These are phyloP conservation scores for Lepiota venenata DNA, from an alignment of 768 basidiomycete species.

Conservation along the genomic window DNA sequence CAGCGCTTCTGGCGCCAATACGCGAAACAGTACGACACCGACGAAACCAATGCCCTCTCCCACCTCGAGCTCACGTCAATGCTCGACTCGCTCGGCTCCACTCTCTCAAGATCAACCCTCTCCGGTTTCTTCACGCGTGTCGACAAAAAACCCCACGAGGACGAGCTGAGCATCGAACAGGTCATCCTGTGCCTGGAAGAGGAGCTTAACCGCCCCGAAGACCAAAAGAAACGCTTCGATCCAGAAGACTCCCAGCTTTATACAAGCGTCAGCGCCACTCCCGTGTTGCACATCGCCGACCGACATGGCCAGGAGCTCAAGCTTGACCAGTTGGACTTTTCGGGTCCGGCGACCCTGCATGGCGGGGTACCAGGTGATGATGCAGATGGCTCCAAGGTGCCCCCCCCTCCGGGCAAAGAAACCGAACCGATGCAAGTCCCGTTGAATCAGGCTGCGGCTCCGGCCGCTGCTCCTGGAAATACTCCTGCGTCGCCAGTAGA, in stretches of 20 bases:
- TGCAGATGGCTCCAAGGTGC: conserved; percentile 9
- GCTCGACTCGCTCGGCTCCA: conserved; percentile 96
- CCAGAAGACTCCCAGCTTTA: conserved; percentile 42
- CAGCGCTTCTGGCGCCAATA: conserved; percentile 91
- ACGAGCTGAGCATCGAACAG: conserved; percentile 76
- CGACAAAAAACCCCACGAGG: conserved; percentile 58
- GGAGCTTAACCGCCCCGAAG: conserved; percentile 70
- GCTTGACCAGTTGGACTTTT: conserved; percentile 53
- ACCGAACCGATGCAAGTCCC: conserved; percentile 50
- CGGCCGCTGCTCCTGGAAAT: conserved; percentile 5
- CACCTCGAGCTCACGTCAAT: conserved; percentile 89
- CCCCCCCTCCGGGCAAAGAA: conserved; percentile 14
- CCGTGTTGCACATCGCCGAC: conserved; percentile 40
- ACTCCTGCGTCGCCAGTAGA: conserved; percentile 9
- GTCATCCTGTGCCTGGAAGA: conserved; percentile 82
- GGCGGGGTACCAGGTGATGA: conserved; percentile 15
- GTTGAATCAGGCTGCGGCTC: conserved; percentile 28
- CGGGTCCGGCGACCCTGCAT: conserved; percentile 35
- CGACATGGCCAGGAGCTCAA: conserved; percentile 33
- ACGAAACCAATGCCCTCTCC: conserved; percentile 72
- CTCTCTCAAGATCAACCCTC: conserved; percentile 75
- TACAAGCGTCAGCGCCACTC: conserved; percentile 53
- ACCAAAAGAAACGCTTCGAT: conserved; percentile 68
- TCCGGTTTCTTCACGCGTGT: conserved; percentile 76
- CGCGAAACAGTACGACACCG: conserved; percentile 85